Conservation (phyloP, 2,329 filamentous ascomycete genomes). For the Ophiostoma ulmi region DNA sequence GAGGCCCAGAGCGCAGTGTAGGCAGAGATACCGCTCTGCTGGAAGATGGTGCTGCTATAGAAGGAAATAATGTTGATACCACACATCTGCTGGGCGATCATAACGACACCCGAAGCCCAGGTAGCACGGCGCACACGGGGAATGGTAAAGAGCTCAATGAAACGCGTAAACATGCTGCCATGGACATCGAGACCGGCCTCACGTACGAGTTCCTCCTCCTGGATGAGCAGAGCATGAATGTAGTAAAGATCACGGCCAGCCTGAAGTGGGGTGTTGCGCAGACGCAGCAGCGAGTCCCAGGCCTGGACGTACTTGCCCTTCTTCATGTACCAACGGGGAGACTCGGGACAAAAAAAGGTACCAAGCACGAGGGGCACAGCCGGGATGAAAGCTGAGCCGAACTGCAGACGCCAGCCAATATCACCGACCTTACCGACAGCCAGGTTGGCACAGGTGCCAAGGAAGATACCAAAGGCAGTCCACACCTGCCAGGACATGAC, state of each 20-base stretch:
- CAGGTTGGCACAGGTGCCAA: constrained; percentile 62
- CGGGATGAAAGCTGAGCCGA: constrained; percentile 59
- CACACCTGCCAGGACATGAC: constrained; percentile 73
- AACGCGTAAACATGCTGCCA: constrained; percentile 56
- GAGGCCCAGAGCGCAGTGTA: constrained; percentile 57
- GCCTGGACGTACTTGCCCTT: constrained; percentile 59
- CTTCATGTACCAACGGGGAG: constrained; percentile 62
- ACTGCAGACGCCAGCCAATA: constrained; percentile 59
- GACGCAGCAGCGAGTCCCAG: constrained; percentile 48
- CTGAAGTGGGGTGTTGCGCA: constrained; percentile 53
- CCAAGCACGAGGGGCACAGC: constrained; percentile 53
- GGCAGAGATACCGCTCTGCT: constrained; percentile 50
- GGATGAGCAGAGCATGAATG: constrained; percentile 58
- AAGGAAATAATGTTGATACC: constrained; percentile 66
- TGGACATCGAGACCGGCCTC: constrained; percentile 31
- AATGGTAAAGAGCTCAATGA: constrained; percentile 62
- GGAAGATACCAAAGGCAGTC: constrained; percentile 47
- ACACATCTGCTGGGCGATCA: constrained; percentile 72
- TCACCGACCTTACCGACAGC: constrained; percentile 55
- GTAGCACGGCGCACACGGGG: constrained; percentile 67
- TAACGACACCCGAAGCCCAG: constrained; percentile 70
- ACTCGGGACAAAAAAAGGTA: constrained; percentile 63
- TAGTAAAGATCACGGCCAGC: constrained; percentile 59
- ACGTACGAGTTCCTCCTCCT: constrained; percentile 48
- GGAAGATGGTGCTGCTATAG: constrained; percentile 62